Percentiles rank a stretch among this genome's conserved stretches.
These are phyloP conservation scores for Bretziella fagacearum DNA, from an alignment of 2,329 filamentous ascomycete genomes.

Conservation along the genomic window DNA sequence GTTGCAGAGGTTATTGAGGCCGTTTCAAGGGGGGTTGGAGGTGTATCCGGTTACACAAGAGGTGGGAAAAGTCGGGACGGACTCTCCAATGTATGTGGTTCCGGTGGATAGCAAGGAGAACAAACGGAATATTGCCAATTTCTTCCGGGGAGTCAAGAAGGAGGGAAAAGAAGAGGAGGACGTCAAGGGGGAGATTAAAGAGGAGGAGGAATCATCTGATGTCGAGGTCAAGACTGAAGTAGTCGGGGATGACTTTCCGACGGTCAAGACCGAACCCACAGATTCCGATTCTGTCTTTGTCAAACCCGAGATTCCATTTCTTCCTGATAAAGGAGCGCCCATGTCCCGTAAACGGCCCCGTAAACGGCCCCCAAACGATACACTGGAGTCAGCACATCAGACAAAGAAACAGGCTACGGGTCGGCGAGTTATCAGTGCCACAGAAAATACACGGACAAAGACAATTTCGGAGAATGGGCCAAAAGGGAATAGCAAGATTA, in stretches of 20 bases:
- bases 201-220: conserved; percentile 9
- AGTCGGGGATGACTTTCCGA: background rate
- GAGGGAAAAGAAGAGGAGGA: conserved; percentile 17
- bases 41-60: conserved; percentile 76
- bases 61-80: conserved; percentile 87
- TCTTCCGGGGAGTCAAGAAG: conserved; percentile 51
- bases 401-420: background rate
- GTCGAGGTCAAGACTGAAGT: conserved; percentile 8
- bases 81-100: conserved; percentile 67
- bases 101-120: conserved; percentile 74
- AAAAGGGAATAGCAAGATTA: conserved; percentile 10
- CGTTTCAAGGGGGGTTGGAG: conserved; percentile 62
- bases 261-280: background rate
- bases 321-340: too few species aligned
- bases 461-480: conserved; percentile 8
- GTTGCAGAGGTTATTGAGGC: conserved; percentile 61
- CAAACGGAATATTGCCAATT: conserved; percentile 85
- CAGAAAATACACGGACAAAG: background rate
- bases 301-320: too few species aligned
- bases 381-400: background rate
- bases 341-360: too few species aligned
- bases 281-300: background rate
- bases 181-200: background rate
- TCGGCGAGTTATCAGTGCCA: background rate
- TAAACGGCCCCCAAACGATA: background rate